Base-by-base conservation (phyloP, 371 early-diverging fungal species). In the Actinomucor elegans region DNA sequence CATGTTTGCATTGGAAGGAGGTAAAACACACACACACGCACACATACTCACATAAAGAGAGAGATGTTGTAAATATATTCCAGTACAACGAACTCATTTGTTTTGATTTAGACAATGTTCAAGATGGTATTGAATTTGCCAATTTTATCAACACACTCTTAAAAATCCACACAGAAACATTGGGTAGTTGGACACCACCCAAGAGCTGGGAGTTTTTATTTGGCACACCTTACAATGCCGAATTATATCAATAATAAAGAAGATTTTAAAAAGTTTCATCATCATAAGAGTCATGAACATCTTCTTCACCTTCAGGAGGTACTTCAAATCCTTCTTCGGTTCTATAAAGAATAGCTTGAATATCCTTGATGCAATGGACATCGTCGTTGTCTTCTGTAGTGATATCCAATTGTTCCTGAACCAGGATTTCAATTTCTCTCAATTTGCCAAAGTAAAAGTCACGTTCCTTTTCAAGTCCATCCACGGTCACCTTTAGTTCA, bases 381-480 rank as follows among this genome's bases (percentile, higher is more conserved):
- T 67, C 60, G n/a, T 60, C 51, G 14, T 48, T 48, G 11, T 55
- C 57, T 20, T 35, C 44, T 20, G 59, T 63, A 0, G 76, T 68
- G 32, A 69, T 67, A 1, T 73, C 71, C 18, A 88, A 43, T 14
- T 80, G 77, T 48, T 86, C 80, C 70, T 96, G 96, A 7, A 94
- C 84, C 43, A 89, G 68, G 35, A 95, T 82, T 63, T 97, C 98
- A 59, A 97, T 91, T 55, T 93, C 94, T 23, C 96, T 74, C 61
- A 97, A 77, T 67, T 95, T 95, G 32, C 76, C 67, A 63, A 93
- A 97, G 63, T 97, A 97, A 66, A 95, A 97, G 55, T 97, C 96
- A 29, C 97, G 81, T 69, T 97, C 96, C 73, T 89, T 92, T 66
- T 94, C 94, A 21, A 93, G 80, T 31, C 90, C 92, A 38, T 90